Evolutionary conservation across 306 rosid genomes (phyloP).

Genomic region (Leucaena leucocephala): DNA sequence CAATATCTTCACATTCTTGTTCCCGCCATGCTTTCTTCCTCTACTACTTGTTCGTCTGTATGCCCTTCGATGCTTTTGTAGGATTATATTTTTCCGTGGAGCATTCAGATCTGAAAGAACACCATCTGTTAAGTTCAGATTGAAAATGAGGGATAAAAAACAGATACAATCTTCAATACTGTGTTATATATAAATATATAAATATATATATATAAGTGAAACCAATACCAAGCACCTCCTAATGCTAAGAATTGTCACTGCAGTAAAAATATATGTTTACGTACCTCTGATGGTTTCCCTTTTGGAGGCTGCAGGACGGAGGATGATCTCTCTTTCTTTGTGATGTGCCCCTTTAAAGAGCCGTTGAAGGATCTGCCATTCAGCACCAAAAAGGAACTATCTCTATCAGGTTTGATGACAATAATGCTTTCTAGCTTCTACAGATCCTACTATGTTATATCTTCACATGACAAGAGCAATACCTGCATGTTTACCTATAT

Average conservation of each 20-base stretch:
- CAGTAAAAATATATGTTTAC: conserved; percentile 28
- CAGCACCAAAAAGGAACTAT: conserved; percentile 32
- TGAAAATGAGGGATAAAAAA: background rate
- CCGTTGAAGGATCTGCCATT: conserved; percentile 63
- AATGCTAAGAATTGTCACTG: background rate
- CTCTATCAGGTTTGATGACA: conserved; percentile 41
- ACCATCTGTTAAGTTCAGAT: background rate
- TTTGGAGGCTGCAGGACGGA: conserved; percentile 44
- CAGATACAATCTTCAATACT: too few relatives aligned
- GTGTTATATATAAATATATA: too few relatives aligned
- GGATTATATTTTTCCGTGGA: conserved; percentile 42
- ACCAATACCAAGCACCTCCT: background rate
- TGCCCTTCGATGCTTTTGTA: conserved; percentile 37
- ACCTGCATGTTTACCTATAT: conserved; percentile 50
- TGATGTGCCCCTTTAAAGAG: conserved; percentile 50
- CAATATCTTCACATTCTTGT: conserved; percentile 55
- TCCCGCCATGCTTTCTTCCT: conserved; percentile 41
- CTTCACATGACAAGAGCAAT: conserved; percentile 34
- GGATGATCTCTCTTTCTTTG: conserved; percentile 42
- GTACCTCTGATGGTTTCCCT: conserved; percentile 43
- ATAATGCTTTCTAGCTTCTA: conserved; percentile 38
- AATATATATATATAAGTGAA: too few relatives aligned
- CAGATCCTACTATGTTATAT: conserved; percentile 29
- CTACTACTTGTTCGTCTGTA: conserved; percentile 37
- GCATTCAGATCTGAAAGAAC: conserved; percentile 51